Base-by-base conservation (phyloP, 2,329 filamentous ascomycete genomes). In the Ambrosiella beaveri region DNA sequence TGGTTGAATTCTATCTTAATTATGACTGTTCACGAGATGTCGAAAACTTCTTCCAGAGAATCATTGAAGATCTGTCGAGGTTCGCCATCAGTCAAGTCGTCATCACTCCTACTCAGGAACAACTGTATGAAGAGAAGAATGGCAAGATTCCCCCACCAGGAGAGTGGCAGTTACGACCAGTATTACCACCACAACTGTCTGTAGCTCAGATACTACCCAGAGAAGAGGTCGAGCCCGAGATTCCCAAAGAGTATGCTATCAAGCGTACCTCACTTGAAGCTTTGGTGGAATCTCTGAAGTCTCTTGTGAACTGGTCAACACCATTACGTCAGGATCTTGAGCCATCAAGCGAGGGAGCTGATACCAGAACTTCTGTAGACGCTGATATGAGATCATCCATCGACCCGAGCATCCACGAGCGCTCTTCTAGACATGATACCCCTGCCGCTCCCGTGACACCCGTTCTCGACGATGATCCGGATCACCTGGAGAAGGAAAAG, bases 1-100 rank as follows among this genome's bases (percentile, higher is more conserved):
- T 98, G 54, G 93, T 98, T 13, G 93, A 98, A 70, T 85, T 90
- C 12, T 98, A 98, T 69, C 79, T 98, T 62, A 98, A 98, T 70
- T 98, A 98, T 67, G 93, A 98, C 68, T 98, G 93, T 71, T 94
- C 97, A 66, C 80, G 91, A 61, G 89, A 88, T 45, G 80, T 97
- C 61, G 91, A 97, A 71, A 98, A 98, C 69, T 93, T 97, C 70
- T 98, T 95, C 68, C 93, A 98, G 70, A 85, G 80, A 17, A 84
- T 97, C 57, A 90, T 98, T 54, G 94, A 98, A 68, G 89, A 97
- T 69, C 74, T 98, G 15, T 93, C 91, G 38, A 85, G 85, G 64
- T 86, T 95, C 64, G 87, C 89, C 1, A 93, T 86, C 57, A 78
- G 83, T 8, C 84, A 90, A 0, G 83, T 95, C 3, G 69, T 81